Evolutionary conservation across 2,329 filamentous ascomycete genomes (phyloP).

Genomic region (Sarocladium strictum): DNA sequence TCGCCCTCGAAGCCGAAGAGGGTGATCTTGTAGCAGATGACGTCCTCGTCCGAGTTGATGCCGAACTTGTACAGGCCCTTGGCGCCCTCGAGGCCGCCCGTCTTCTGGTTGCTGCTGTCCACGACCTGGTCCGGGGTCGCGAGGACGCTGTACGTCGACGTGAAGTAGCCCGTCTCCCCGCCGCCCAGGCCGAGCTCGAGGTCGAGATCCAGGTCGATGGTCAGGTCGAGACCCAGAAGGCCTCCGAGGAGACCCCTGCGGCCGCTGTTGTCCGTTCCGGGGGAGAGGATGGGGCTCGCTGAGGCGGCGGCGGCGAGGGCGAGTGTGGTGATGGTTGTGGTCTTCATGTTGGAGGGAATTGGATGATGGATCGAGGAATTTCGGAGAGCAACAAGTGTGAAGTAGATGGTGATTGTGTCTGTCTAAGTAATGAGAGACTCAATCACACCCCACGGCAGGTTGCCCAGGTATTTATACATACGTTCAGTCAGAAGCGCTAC

Average conservation of each 20-base stretch:
- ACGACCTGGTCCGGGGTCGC: constrained; percentile 46
- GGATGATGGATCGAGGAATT: no score
- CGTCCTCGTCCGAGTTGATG: constrained; percentile 39
- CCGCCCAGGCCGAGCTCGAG: constrained; percentile 14
- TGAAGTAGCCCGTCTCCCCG: constrained; percentile 28
- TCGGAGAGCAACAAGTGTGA: no score
- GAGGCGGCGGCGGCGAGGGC: constrained; percentile 17
- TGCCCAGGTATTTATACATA: no score
- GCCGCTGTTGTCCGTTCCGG: constrained; percentile 16
- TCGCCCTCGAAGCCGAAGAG: constrained; percentile 41
- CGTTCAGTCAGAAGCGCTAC: no score
- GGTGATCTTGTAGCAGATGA: constrained; percentile 45
- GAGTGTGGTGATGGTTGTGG: constrained; percentile 11
- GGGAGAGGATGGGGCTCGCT: constrained; percentile 17
- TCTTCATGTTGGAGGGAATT: not conserved
- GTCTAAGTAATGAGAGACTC: no score
- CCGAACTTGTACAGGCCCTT: constrained; percentile 45
- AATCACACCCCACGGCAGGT: no score
- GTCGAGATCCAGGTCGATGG: constrained; percentile 9
- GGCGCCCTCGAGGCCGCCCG: constrained; percentile 36
- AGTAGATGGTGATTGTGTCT: not conserved
- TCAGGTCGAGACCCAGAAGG: constrained; percentile 12
- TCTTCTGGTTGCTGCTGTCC: constrained; percentile 28
- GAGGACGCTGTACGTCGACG: constrained; percentile 40
- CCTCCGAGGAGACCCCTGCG: constrained; percentile 7